phyloP scores from a whole-genome alignment of 2,329 filamentous ascomycete genomes.

The Fusarium odoratissimum region DNA sequence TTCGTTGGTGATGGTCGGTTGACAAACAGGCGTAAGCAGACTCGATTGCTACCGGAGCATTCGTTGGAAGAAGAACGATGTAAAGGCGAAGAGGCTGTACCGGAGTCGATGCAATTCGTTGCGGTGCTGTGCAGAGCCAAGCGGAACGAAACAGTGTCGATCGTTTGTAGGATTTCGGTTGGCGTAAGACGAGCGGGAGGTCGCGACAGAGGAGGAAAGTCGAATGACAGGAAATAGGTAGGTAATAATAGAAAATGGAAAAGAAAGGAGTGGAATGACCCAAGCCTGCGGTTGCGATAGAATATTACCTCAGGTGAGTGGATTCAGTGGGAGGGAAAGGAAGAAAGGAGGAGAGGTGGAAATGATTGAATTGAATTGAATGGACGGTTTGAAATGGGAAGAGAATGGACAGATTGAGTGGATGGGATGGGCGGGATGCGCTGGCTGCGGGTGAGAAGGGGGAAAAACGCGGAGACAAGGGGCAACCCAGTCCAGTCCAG shows the following conservation, averaged over 20 bases:
- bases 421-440: constrained; percentile 30
- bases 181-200: constrained; percentile 18
- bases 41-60: constrained; percentile 48
- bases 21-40: constrained; percentile 10
- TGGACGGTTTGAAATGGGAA: constrained; percentile 35
- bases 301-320: constrained; percentile 20
- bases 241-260: constrained; percentile 27
- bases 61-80: constrained; percentile 33
- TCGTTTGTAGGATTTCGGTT: constrained; percentile 27
- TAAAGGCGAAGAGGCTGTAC: constrained; percentile 28
- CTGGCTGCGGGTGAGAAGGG: constrained; percentile 37
- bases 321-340: constrained; percentile 31
- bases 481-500: constrained; percentile 28
- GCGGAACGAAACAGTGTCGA: constrained; percentile 29
- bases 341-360: constrained; percentile 30
- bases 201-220: constrained; percentile 19
- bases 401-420: constrained; percentile 35
- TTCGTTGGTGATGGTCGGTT: constrained; percentile 20
- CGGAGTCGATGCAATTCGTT: constrained; percentile 3
- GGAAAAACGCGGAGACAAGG: constrained; percentile 40
- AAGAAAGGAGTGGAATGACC: constrained; percentile 42
- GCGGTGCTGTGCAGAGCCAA: constrained; percentile 15
- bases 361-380: constrained; percentile 37
- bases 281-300: constrained; percentile 34
- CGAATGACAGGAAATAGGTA: constrained; percentile 38